Conservation (phyloP, 2,329 filamentous ascomycete genomes). For the Talaromyces atroroseus region DNA sequence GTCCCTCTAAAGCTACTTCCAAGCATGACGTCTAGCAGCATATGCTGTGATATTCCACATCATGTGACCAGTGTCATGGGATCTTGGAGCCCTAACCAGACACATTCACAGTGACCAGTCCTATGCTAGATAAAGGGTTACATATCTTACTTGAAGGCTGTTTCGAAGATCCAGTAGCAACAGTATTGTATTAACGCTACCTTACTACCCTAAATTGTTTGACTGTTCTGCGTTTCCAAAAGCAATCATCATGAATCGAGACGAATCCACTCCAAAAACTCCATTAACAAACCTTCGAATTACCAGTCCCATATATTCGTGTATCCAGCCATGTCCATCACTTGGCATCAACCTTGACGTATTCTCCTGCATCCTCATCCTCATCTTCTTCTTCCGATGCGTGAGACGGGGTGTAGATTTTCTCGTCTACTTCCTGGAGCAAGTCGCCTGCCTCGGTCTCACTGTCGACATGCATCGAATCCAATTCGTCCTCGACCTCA, state of each 20-base stretch:
- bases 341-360: constrained; percentile 56
- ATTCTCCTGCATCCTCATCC: constrained; percentile 35
- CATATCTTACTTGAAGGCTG: background rate
- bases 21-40: too few relatives aligned
- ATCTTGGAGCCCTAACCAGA: background rate
- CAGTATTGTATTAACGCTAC: background rate
- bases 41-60: background rate
- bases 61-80: background rate
- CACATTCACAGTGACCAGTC: background rate
- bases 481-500: constrained; percentile 14
- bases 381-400: constrained; percentile 11
- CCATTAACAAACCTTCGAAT: background rate
- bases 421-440: constrained; percentile 21
- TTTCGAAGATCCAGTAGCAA: background rate
- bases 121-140: background rate
- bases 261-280: background rate
- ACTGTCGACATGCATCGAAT: constrained; percentile 20
- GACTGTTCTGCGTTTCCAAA: background rate
- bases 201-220: background rate
- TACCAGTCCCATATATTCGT: background rate
- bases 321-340: constrained; percentile 21
- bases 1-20: too few relatives aligned
- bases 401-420: constrained; percentile 9
- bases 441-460: constrained; percentile 21
- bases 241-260: background rate